Conservation (phyloP, 352 stramenopile species). For the Phytophthora tubulina region DNA sequence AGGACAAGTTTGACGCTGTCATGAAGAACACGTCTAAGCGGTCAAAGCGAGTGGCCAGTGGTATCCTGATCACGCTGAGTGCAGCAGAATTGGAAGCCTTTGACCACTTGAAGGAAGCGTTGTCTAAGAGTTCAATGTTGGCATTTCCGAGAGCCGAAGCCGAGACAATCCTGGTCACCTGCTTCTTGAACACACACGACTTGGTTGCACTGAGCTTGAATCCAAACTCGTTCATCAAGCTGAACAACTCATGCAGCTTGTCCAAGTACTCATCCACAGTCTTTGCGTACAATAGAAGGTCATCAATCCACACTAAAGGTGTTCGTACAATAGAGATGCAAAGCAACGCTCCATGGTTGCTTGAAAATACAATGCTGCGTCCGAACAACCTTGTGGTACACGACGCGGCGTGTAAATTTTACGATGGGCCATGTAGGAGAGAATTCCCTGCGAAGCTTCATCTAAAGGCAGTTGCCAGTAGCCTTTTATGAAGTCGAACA, state of each 20-base stretch:
- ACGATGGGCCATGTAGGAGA: background rate
- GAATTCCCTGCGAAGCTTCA: background rate
- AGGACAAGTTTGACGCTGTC: conserved; percentile 1
- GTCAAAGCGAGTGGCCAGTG: background rate
- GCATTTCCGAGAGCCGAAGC: background rate
- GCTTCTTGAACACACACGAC: background rate
- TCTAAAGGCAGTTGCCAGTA: too few species aligned
- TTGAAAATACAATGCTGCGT: background rate
- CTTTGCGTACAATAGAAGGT: background rate
- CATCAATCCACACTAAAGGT: background rate
- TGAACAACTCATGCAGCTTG: background rate
- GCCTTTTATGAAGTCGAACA: too few species aligned
- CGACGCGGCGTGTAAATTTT: background rate
- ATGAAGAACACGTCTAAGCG: background rate
- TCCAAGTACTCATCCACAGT: background rate
- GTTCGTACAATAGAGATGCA: background rate
- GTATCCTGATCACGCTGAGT: background rate
- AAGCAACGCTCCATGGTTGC: background rate
- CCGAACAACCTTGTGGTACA: background rate
- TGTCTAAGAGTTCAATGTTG: too few species aligned
- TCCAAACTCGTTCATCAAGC: background rate
- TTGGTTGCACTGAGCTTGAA: background rate
- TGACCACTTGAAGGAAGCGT: too few species aligned
- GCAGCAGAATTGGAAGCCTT: background rate
- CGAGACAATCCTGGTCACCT: background rate